These are phyloP conservation scores for Paecilomyces formosus DNA, from an alignment of 2,329 filamentous ascomycete species.

Conservation along the genomic window DNA sequence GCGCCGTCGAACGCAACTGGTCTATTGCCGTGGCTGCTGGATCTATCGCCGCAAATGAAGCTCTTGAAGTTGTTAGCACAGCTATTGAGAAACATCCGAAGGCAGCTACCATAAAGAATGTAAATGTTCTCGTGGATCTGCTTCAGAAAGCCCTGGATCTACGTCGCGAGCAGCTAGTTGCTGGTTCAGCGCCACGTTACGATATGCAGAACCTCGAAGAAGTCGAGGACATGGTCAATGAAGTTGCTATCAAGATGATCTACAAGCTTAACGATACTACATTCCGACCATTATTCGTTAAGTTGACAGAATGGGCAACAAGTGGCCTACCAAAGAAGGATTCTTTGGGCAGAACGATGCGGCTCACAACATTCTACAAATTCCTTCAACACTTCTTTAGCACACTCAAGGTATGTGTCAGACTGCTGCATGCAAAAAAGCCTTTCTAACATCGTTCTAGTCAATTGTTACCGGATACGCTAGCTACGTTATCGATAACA, in stretches of 20 bases:
- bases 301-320: slow-evolving; percentile 74
- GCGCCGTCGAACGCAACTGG: slow-evolving; percentile 68
- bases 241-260: slow-evolving; percentile 77
- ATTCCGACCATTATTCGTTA: slow-evolving; percentile 85
- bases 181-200: slow-evolving; percentile 25
- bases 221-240: slow-evolving; percentile 60
- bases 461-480: slow-evolving; percentile 92
- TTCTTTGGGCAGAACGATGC: slow-evolving; percentile 48
- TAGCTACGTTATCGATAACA: slow-evolving; percentile 72
- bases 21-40: slow-evolving; percentile 54
- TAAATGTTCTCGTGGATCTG: slow-evolving; percentile 57
- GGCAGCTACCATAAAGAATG: slow-evolving; percentile 67
- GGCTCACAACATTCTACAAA: slow-evolving; percentile 70
- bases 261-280: slow-evolving; percentile 93
- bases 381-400: slow-evolving; percentile 77
- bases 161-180: slow-evolving; percentile 31
- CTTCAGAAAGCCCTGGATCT: slow-evolving; percentile 48
- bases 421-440: not conserved
- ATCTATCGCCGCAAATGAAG: slow-evolving; percentile 59
- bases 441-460: slow-evolving; percentile 18
- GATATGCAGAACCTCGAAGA: slow-evolving; percentile 44
- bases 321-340: slow-evolving; percentile 57
- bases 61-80: slow-evolving; percentile 60
- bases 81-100: slow-evolving; percentile 74
- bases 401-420: slow-evolving; percentile 57